phyloP scores from a whole-genome alignment of 2,329 filamentous ascomycete genomes.

The Ophiostoma montium region DNA sequence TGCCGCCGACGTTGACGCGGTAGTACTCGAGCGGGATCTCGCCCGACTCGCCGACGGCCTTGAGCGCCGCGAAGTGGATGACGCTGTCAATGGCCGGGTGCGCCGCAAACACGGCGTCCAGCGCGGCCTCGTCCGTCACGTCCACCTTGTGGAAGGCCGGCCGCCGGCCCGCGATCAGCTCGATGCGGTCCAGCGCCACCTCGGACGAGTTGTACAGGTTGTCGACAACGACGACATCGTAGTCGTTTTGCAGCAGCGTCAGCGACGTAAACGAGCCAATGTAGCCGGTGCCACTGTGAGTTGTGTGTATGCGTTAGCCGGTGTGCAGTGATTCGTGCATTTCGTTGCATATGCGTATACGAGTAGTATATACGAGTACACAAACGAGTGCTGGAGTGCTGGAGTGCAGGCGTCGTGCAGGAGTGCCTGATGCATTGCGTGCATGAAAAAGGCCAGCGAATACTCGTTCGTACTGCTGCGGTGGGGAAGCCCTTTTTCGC shows the following conservation, averaged over 20 bases:
- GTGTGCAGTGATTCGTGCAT: too few species aligned
- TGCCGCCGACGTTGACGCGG: slow-evolving; percentile 88
- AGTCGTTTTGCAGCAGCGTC: slow-evolving; percentile 81
- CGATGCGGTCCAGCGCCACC: slow-evolving; percentile 86
- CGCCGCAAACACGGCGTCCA: slow-evolving; percentile 77
- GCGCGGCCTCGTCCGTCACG: slow-evolving; percentile 68
- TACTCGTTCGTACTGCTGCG: too few species aligned
- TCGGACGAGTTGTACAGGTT: slow-evolving; percentile 94
- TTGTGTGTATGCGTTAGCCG: background rate
- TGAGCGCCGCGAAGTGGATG: slow-evolving; percentile 96
- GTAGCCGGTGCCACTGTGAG: slow-evolving; percentile 81
- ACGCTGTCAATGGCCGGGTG: slow-evolving; percentile 94
- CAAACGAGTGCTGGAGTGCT: too few species aligned
- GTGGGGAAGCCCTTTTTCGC: slow-evolving; percentile 13
- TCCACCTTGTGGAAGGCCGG: slow-evolving; percentile 76
- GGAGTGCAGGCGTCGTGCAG: background rate
- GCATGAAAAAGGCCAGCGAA: background rate
- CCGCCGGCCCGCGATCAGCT: slow-evolving; percentile 80
- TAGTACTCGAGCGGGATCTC: slow-evolving; percentile 97
- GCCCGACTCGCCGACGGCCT: slow-evolving; percentile 92
- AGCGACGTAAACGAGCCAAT: slow-evolving; percentile 96
- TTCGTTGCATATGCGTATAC: too few species aligned
- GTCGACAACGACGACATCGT: slow-evolving; percentile 93
- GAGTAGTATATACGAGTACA: too few species aligned
- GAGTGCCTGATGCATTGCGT: background rate